Conservation (phyloP, 2,329 filamentous ascomycete genomes). For the Sarocladium oryzae region DNA sequence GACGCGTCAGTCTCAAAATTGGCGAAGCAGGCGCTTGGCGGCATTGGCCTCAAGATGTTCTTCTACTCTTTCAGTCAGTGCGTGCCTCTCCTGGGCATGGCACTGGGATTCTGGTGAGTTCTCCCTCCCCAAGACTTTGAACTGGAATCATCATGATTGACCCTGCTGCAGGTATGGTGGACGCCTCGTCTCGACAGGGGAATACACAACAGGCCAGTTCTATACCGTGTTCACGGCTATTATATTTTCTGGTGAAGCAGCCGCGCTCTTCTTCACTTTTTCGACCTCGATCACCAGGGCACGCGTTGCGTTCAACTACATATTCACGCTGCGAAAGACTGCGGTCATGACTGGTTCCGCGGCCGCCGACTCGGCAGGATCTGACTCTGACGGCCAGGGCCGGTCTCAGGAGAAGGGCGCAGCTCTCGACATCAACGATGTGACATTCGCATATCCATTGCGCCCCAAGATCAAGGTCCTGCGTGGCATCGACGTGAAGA, state of each 20-base stretch:
- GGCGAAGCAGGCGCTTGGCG: conserved; percentile 21
- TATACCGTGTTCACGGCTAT: conserved; percentile 46
- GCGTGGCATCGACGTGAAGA: conserved; percentile 31
- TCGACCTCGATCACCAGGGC: conserved; percentile 44
- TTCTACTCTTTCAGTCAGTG: conserved; percentile 36
- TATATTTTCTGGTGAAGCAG: conserved; percentile 37
- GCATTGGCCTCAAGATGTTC: conserved; percentile 31
- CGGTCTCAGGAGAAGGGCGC: conserved; percentile 18
- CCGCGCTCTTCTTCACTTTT: conserved; percentile 37
- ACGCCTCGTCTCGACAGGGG: conserved; percentile 33
- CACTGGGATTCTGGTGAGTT: conserved; percentile 31
- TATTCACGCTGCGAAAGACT: conserved; percentile 32
- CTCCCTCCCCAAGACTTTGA: not conserved
- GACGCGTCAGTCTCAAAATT: conserved; percentile 23
- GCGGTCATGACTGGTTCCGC: conserved; percentile 22
- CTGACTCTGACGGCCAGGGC: not conserved
- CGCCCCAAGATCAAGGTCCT: conserved; percentile 28
- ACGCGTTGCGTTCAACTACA: conserved; percentile 40
- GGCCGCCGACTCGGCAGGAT: not conserved
- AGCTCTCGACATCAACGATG: conserved; percentile 38
- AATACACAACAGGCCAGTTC: conserved; percentile 40
- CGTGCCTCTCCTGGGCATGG: conserved; percentile 31
- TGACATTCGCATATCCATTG: conserved; percentile 52
- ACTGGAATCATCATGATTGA: not conserved
- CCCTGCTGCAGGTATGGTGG: conserved; percentile 29